Evolutionary conservation across 345 rosid genomes (phyloP), one percentile per base, ranked within the genome.

Genomic region (Populus deltoides): DNA sequence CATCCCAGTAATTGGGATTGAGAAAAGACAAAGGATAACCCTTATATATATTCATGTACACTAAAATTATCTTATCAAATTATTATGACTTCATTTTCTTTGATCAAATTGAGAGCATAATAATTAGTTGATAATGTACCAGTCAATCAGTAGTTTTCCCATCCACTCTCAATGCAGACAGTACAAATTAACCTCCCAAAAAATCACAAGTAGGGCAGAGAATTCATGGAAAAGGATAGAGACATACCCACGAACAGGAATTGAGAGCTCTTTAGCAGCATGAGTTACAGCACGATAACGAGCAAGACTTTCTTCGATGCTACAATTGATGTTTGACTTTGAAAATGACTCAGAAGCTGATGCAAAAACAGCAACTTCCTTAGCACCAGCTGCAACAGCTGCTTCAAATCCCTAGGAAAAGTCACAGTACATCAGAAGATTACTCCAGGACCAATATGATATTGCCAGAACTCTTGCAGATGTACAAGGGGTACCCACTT

Each of bases 321-420:
- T 90, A 57, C 97, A 89, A 74, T 92, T 92, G 63, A 92, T 92
- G 82, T 92, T 92, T 62, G 92, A 89, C 86, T 88, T 90, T 11
- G 97, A 92, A 80, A 92, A 92, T 20, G 91, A 86, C 81, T 92
- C 93, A 0, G 93, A 92, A 86, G 97, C 97, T 68, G 97, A 90
- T 75, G 93, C 97, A 90, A 90, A 92, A 71, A 92, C 75, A 33
- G 90, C 93, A 66, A 92, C 86, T 87, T 92, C 97, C 84, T 87
- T 90, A 43, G 93, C 92, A 78, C 97, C 93, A 31, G 93, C 91
- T 66, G 93, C 93, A 79, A 90, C 73, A 51, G 97, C 93, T 68
- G 91, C 92, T 84, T 89, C 86, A 82, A 90, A 92, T 47, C 97
- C 93, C 96, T 91, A 74, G 71, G 71, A 78, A 81, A 38, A 81